Evolutionary conservation across 352 stramenopile genomes (phyloP).

Genomic region (Pythium rishiriense): DNA sequence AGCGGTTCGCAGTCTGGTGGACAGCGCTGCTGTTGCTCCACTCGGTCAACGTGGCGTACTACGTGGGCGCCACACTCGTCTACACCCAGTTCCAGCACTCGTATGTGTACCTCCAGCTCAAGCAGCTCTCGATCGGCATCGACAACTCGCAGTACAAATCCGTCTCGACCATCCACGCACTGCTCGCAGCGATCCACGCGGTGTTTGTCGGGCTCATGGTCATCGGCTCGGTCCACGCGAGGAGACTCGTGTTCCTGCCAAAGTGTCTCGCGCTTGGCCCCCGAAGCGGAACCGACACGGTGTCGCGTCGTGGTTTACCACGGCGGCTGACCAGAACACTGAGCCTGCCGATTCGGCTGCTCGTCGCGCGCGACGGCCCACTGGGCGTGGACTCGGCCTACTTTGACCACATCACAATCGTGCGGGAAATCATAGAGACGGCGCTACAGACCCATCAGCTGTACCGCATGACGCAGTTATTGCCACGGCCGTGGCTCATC

Average conservation of each 20-base stretch:
- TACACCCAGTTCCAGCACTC: neutral
- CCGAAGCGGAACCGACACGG: neutral
- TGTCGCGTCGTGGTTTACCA: neutral
- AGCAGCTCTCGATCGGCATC: neutral
- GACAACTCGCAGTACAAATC: neutral
- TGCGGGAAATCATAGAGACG: neutral
- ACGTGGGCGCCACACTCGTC: neutral
- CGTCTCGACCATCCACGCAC: neutral
- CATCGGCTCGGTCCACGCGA: neutral
- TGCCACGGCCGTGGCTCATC: constrained; percentile 17
- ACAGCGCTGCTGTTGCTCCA: neutral
- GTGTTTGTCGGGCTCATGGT: neutral
- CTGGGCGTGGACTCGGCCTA: neutral
- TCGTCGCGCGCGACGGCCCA: neutral
- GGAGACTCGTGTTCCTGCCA: neutral
- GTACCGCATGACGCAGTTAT: neutral
- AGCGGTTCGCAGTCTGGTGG: neutral
- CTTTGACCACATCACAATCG: neutral
- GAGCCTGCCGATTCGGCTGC: neutral
- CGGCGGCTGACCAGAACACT: neutral
- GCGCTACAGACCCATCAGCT: neutral
- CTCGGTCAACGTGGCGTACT: neutral
- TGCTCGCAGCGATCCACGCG: neutral
- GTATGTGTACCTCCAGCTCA: neutral
- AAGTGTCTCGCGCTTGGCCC: neutral